A percentile compares a stretch with the other conserved stretches of the same genome.
Conservation (phyloP, 176 grass and related monocot species). For the Aegilops sharonensis region DNA sequence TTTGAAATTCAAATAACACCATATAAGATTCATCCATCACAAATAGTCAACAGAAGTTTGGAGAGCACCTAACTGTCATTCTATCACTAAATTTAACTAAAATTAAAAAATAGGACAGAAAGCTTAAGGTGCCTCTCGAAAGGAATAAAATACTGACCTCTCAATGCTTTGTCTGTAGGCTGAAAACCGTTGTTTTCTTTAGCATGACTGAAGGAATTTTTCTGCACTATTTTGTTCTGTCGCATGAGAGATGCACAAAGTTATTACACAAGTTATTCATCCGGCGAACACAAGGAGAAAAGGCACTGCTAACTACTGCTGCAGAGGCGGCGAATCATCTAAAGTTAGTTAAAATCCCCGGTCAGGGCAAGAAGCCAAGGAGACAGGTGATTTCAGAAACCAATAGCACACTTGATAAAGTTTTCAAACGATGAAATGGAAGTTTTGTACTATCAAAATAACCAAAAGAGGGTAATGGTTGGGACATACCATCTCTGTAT, state of each 20-base stretch:
- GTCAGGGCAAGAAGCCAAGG: neutral
- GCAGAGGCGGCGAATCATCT: neutral
- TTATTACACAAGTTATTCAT: slow-evolving; percentile 18
- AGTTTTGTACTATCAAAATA: neutral
- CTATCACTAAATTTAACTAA: neutral
- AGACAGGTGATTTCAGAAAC: slow-evolving; percentile 2
- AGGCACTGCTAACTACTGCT: neutral
- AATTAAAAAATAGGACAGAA: neutral
- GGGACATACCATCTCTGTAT: slow-evolving; percentile 74
- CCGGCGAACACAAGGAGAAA: neutral
- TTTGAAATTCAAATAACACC: neutral
- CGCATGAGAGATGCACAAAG: slow-evolving; percentile 39
- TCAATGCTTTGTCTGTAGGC: slow-evolving; percentile 33
- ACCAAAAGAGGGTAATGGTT: slow-evolving; percentile 11
- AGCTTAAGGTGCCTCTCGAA: slow-evolving; percentile 9
- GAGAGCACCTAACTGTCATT: neutral
- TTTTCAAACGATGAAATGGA: neutral
- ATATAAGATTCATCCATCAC: neutral
- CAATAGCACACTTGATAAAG: neutral
- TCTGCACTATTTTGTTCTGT: slow-evolving; percentile 59
- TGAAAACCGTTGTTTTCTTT: slow-evolving; percentile 28
- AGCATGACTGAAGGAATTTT: slow-evolving; percentile 15
- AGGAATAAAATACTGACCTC: slow-evolving; percentile 44
- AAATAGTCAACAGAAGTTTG: neutral
- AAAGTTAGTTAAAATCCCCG: neutral